These are phyloP conservation scores for Cadophora luteo-olivacea DNA, from an alignment of 2,329 filamentous ascomycete species.

Conservation along the genomic window DNA sequence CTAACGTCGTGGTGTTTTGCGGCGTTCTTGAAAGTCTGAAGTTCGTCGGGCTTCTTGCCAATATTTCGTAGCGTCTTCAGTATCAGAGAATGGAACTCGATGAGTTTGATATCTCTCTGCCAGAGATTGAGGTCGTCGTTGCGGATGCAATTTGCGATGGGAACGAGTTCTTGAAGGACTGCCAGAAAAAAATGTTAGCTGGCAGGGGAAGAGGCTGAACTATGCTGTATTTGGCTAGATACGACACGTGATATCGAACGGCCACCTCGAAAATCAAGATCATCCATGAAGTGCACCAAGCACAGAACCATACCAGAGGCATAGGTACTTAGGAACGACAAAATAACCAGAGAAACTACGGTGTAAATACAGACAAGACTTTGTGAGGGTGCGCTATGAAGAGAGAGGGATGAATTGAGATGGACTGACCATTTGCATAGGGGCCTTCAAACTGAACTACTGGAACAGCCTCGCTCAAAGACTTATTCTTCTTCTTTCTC, in stretches of 20 bases:
- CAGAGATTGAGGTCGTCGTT: not conserved
- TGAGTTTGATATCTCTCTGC: not conserved
- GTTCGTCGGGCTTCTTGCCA: not conserved
- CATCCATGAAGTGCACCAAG: not conserved
- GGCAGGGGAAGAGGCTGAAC: not conserved
- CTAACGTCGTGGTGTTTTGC: not conserved
- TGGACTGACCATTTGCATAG: conserved; percentile 10
- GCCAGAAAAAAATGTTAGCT: conserved; percentile 3
- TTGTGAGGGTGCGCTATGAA: not conserved
- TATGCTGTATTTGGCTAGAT: not conserved
- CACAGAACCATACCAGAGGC: not conserved
- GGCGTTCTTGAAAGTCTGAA: not conserved
- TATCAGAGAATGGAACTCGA: conserved; percentile 8
- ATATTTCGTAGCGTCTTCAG: not conserved
- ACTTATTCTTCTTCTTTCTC: not conserved
- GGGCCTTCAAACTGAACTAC: not conserved
- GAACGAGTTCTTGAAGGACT: not conserved
- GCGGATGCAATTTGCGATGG: not conserved
- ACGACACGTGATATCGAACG: not conserved
- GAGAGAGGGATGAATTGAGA: not conserved
- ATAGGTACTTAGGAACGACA: not conserved
- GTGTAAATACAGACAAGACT: not conserved
- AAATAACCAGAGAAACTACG: not conserved
- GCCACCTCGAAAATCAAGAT: not conserved
- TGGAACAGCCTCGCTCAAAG: not conserved